Evolutionary conservation across 2,329 filamentous ascomycete genomes (phyloP), one percentile per base, ranked within the genome.

Genomic region (Stylonectria norvegica): DNA sequence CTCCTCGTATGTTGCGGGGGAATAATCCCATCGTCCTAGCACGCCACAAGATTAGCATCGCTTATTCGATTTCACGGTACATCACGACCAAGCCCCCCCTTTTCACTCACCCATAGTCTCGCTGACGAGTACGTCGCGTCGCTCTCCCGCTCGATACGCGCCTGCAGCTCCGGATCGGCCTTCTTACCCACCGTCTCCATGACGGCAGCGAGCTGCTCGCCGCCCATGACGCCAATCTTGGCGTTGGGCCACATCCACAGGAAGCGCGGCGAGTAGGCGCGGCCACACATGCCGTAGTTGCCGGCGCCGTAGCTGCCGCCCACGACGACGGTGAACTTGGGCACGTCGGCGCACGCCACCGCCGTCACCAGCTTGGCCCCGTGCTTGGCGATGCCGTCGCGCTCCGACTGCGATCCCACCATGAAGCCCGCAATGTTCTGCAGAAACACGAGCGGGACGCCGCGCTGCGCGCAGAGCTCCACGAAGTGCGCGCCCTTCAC

Each of bases 391-490:
- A 98, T 97, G 10, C 93, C 93, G 37, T 91, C 91, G 39, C 86
- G 85, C 68, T 98, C 93, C 0, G 91, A 89, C 56, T 93, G 88
- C 14, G 81, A 79, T 30, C 93, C 93, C 20, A 98, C 93, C 93
- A 98, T 98, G 77, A 98, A 98, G 30, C 93, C 93, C 5, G 83
- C 85, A 61, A 98, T 97, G 65, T 98, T 97, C 64, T 98, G 93
- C 15, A 98, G 71, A 68, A 97, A 97, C 36, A 97, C 76, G 8
- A 97, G 73, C 1, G 93, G 91, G 41, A 97, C 86, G 38, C 87
- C 82, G 41, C 93, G 85, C 66, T 96, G 89, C 20, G 85, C 78
- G 70, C 91, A 97, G 4, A 98, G 79, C 67, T 98, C 88, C 57
- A 97, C 89, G 65, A 98, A 98, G 68, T 98, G 93, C 0, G 93